A percentile compares a stretch with the other conserved stretches of the same genome.
phyloP scores from a whole-genome alignment of 495 filamentous ascomycete species.

The Chlorociboria aeruginascens region DNA sequence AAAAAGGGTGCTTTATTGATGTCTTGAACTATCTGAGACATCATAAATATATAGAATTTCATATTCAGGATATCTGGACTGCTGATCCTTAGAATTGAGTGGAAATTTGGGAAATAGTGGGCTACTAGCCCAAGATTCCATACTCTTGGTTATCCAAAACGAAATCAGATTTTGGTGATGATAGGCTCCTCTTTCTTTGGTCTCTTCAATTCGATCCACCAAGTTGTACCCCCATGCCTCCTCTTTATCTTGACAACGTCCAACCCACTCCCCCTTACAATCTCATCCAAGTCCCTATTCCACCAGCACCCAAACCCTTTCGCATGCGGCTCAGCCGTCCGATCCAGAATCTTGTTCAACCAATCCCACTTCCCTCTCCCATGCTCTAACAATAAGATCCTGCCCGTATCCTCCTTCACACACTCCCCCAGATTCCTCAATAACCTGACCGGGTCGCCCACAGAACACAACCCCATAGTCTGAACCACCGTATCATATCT shows the following conservation, averaged over 20 bases:
- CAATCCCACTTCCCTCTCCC: conserved; percentile 66
- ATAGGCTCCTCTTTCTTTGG: conserved; percentile 1
- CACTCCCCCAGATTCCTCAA: conserved; percentile 44
- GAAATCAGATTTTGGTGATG: no score
- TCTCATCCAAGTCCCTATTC: conserved; percentile 78
- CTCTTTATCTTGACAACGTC: conserved; percentile 55
- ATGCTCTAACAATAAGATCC: conserved; percentile 84
- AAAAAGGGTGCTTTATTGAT: no score
- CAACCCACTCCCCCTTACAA: conserved; percentile 71
- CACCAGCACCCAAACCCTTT: conserved; percentile 89
- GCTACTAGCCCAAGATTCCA: no score
- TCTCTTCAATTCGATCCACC: conserved; percentile 21
- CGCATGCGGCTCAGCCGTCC: conserved; percentile 65
- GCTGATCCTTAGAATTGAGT: no score
- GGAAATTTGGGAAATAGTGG: no score
- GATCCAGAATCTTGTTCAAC: conserved; percentile 71
- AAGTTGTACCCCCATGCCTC: conserved; percentile 21
- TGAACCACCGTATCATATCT: conserved; percentile 81
- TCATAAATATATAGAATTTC: no score
- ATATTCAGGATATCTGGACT: no score
- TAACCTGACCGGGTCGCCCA: conserved; percentile 56
- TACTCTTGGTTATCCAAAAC: no score
- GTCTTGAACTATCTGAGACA: no score
- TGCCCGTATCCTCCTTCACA: conserved; percentile 45
- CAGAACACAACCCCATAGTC: conserved; percentile 89